Base-by-base conservation (phyloP, 352 stramenopile species). In the Phytophthora crassamura region DNA sequence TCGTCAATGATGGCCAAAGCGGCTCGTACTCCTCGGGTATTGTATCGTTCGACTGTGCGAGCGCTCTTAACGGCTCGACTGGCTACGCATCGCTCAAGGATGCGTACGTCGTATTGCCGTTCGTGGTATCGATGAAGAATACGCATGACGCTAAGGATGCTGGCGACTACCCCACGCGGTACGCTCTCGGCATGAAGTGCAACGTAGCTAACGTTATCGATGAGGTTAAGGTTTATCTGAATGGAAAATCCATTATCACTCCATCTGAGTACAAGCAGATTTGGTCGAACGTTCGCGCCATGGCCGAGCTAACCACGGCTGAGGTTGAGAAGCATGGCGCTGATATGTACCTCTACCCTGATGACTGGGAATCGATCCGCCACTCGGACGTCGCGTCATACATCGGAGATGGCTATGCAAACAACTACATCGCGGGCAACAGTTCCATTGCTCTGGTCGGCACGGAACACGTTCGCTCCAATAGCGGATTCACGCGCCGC, bases 21-120 rank as follows among this genome's bases (percentile, higher is more conserved):
- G n/a, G n/a, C n/a, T n/a, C n/a, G n/a, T n/a, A n/a, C n/a, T n/a
- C n/a, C n/a, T n/a, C n/a, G n/a, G n/a, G n/a, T n/a, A n/a, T n/a
- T n/a, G n/a, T n/a, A n/a, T n/a, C n/a, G n/a, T n/a, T n/a, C n/a
- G n/a, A n/a, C n/a, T n/a, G n/a, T n/a, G n/a, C n/a, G n/a, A n/a
- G n/a, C n/a, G n/a, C n/a, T n/a, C n/a, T n/a, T n/a, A n/a, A 64
- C 36, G 56, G 56, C 5, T 47, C 56, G 3, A 48, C 33, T 48
- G 56, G 56, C 0, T 64, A 56, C 36, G 43, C 22, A 1, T 52
- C n/a, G 40, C 53, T 61, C 10, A 8, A 25, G 18, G 53, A 61
- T 34, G 39, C 39, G 20, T 61, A 54, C 28, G 15, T 54, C 6
- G 46, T 54, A 16, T 5, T 30, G 2, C 46, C 46, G 3, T 54